phyloP scores from a whole-genome alignment of 768 basidiomycete species.

The Phaffia australis region DNA sequence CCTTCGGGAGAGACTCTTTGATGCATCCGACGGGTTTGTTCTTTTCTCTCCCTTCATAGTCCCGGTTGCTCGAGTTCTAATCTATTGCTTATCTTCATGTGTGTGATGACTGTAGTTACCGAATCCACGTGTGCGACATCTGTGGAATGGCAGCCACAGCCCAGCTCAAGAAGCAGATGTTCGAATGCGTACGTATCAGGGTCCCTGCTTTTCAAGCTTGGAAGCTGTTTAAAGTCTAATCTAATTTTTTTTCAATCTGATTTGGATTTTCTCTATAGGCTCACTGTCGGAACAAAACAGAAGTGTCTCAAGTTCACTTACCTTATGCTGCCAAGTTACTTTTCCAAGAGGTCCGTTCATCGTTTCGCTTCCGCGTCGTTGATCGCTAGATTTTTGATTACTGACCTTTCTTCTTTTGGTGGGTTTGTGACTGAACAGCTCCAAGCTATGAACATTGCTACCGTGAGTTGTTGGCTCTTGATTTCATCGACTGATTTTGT shows the following conservation, averaged over 20 bases:
- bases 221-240: background rate
- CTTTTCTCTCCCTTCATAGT: constrained; percentile 30
- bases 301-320: constrained; percentile 46
- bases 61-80: background rate
- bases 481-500: background rate
- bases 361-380: background rate
- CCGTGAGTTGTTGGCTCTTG: constrained; percentile 40
- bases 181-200: constrained; percentile 54
- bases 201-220: background rate
- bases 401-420: constrained; percentile 6
- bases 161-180: constrained; percentile 98
- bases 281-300: constrained; percentile 27
- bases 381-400: background rate
- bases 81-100: background rate
- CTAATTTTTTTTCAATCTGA: background rate
- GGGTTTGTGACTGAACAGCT: constrained; percentile 51
- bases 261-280: background rate
- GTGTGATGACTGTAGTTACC: constrained; percentile 43
- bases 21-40: constrained; percentile 32
- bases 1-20: constrained; percentile 79
- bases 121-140: constrained; percentile 91
- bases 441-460: constrained; percentile 91
- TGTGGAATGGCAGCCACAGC: constrained; percentile 96
- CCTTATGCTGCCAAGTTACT: constrained; percentile 94
- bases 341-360: constrained; percentile 56